Base-by-base conservation (phyloP, 1,284 basidiomycete species). In the Entoloma clypeatum region DNA sequence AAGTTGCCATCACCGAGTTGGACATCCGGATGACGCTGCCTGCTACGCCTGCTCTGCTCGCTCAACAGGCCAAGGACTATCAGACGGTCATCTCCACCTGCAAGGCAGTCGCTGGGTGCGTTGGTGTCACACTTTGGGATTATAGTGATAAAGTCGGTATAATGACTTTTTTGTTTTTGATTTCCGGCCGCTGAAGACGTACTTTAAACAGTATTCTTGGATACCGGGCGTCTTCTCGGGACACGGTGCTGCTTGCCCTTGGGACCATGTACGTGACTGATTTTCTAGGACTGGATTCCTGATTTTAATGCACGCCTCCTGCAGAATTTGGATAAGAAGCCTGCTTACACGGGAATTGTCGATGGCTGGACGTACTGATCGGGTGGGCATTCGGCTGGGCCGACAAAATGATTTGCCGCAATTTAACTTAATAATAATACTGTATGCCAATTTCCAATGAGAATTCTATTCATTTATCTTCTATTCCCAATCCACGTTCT, bases 1-100 rank as follows among this genome's bases (percentile, higher is more conserved):
- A 79, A 46, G 68, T 81, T n/a, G 74, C 75, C 7, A 68, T 79
- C 43, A 80, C 77, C 7, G 77, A 79, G 55, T 65, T 79, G 38
- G 77, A 80, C 53, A 71, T 79, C 47, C 68, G 75, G 36, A 76
- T 77, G 71, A 68, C 67, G 10, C 61, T 76, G 4, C 76, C 76
- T 7, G 64, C 62, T n/a, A 74, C 72, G n/a, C 46, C 60, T n/a
- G 69, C 63, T 4, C 57, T 69, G 14, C 62, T 77, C 30, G 66
- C 57, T 8, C 75, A 79, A 50, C 78, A 80, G 53, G 59, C 71
- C 56, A 62, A 57, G 36, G 77, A 80, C 56, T 81, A 79, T 46
- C 57, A 69, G 46, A 71, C 64, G 23, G 76, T 79, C 36, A 63
- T 78, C 39, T 47, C 60, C 4, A 74, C 77, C 4, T 81, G 79